Percentiles rank a stretch among this genome's conserved stretches.
Conservation (phyloP, 805 yeast species). For the Limtongozyma cylindracea region DNA sequence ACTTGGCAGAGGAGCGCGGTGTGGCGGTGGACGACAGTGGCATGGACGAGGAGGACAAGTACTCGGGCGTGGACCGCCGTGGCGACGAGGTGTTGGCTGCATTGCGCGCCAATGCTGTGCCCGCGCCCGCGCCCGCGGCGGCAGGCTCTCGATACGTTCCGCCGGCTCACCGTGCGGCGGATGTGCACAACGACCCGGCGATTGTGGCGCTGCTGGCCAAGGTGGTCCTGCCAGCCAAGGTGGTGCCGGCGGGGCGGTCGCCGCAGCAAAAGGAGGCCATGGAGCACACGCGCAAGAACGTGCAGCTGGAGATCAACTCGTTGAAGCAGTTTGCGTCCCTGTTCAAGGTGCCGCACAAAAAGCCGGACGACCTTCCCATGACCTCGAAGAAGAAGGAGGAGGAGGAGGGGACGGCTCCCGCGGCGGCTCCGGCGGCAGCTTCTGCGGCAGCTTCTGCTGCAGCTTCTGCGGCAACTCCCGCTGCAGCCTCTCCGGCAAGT, state of each 20-base stretch:
- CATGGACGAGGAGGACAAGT: constrained; percentile 86
- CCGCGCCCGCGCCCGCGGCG: constrained; percentile 4
- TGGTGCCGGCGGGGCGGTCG: constrained; percentile 1
- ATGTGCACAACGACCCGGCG: constrained; percentile 37
- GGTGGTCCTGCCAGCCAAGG: background rate
- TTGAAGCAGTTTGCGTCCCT: constrained; percentile 59
- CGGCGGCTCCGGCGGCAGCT: no score
- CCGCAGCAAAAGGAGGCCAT: background rate
- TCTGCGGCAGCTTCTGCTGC: no score
- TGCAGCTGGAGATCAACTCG: constrained; percentile 41
- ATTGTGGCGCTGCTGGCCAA: constrained; percentile 22
- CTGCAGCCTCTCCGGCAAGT: no score
- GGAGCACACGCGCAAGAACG: constrained; percentile 17
- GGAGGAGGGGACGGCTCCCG: no score
- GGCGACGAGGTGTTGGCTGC: constrained; percentile 4
- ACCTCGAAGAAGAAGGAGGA: constrained; percentile 1
- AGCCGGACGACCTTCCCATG: constrained; percentile 40
- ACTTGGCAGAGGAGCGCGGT: constrained; percentile 85
- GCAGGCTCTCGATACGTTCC: constrained; percentile 17
- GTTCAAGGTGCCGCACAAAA: constrained; percentile 40
- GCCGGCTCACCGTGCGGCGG: constrained; percentile 27
- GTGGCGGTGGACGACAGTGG: constrained; percentile 55
- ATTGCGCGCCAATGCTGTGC: constrained; percentile 12
- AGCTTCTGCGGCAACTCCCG: no score
- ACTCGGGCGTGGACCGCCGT: constrained; percentile 40